A percentile compares a stretch with the other conserved stretches of the same genome.
phyloP scores from a whole-genome alignment of 192 early-diverging fungal genomes.

The Piromyces sp. region DNA sequence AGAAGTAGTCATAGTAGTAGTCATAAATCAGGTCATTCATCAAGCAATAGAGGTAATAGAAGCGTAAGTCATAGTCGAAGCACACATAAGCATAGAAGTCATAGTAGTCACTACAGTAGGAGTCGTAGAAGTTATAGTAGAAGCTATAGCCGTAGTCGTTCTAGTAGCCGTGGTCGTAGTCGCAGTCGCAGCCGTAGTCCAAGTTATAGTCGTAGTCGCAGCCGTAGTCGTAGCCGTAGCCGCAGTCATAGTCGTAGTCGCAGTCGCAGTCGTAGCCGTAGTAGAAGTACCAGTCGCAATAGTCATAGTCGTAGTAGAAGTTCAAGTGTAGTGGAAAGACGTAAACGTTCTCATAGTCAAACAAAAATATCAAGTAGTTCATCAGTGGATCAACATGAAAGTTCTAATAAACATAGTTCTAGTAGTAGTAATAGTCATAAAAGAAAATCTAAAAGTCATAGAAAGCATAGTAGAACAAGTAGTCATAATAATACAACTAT shows the following conservation, averaged over 20 bases:
- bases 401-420: neutral
- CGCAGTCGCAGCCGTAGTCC: neutral
- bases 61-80: neutral
- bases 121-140: neutral
- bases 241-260: neutral
- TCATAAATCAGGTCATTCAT: neutral
- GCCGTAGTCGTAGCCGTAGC: neutral
- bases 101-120: neutral
- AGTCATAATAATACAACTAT: neutral
- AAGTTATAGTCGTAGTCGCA: neutral
- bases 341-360: neutral
- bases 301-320: neutral
- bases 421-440: neutral
- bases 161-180: neutral
- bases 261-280: neutral
- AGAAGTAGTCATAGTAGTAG: neutral
- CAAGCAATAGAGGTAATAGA: neutral
- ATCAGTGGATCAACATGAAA: neutral
- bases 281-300: neutral
- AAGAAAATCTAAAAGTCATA: neutral
- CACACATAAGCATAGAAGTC: neutral
- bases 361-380: neutral
- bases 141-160: neutral
- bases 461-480: neutral
- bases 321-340: neutral